Evolutionary conservation across 2,329 filamentous ascomycete species (phyloP), one percentile per base, ranked within the genome.

Genomic region (Aaosphaeria pasadenensis): DNA sequence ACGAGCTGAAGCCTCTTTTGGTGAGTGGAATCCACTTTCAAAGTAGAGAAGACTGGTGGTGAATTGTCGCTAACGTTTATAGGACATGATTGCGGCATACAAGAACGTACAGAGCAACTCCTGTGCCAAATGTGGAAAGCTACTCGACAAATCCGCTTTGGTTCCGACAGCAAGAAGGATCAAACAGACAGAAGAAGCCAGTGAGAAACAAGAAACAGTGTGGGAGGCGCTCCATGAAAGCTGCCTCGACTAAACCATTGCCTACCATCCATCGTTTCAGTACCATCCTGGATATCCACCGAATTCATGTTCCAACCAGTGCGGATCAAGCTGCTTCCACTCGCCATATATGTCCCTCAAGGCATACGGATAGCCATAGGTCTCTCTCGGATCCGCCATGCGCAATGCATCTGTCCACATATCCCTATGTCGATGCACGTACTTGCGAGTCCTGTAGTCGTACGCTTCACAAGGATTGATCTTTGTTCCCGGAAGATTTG

Each of bases 1-100:
- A 65, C 32, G 61, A 70, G 50, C 47, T 72, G 35, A 56, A 50
- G 32, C 55, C 62, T 55, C 46, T 70, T 11, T 51, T 72, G 61
- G 69, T 71, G 60, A 38, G 51, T 6, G 6, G 29, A 39, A 7
- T 44, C 54, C 36, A 39, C 30, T 2, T 24, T 24, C 17, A 24
- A 24, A 24, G 17, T 24, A 24, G 17, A 24, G 17, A 24, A 24
- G 17, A 24, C 17, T 24, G 17, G 17, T 24, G 17, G 17, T 24
- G 17, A 24, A 24, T 36, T 9, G n/a, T 52, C 49, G 38, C 54
- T 67, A 43, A 56, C 55, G 30, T 35, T 31, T 35, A 30, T 48
- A 71, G 69, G 61, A 70, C 49, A 72, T 72, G 69, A 67, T 72
- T 51, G 59, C 60, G 31, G 63, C 67, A n/a, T 72, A 71, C 50